phyloP scores from a whole-genome alignment of 306 rosid species.

The Quercus dentata region DNA sequence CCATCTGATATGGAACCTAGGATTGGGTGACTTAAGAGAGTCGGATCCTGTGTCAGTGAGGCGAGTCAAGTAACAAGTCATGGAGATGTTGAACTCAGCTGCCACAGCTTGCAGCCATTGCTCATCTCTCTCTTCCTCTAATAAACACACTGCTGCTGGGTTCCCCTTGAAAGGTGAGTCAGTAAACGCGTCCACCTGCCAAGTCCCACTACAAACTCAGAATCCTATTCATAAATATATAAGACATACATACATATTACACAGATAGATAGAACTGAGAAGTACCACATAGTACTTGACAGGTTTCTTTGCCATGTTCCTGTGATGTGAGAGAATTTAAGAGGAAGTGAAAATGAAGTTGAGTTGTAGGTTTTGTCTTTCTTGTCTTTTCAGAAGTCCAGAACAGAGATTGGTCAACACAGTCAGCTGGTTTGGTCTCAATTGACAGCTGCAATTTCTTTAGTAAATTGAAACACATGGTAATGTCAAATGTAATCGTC shows the following conservation, averaged over 20 bases:
- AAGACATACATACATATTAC: not conserved
- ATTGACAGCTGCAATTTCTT: too few relatives aligned
- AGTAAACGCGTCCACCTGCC: conserved; percentile 67
- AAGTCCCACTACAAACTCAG: not conserved
- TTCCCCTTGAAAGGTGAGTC: conserved; percentile 70
- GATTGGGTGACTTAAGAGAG: conserved; percentile 16
- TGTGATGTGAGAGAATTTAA: not conserved
- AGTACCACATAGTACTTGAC: conserved; percentile 61
- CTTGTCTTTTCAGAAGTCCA: too few relatives aligned
- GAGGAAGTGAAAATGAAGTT: too few relatives aligned
- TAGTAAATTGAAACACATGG: too few relatives aligned
- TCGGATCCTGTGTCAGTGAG: not conserved
- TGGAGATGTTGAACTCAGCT: conserved; percentile 54
- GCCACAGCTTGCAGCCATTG: conserved; percentile 63
- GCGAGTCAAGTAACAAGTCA: conserved; percentile 45
- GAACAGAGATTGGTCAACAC: too few relatives aligned
- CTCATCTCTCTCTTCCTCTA: conserved; percentile 53
- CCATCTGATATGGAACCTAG: conserved; percentile 72
- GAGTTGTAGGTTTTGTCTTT: too few relatives aligned
- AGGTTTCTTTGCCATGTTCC: conserved; percentile 40
- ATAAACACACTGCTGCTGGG: conserved; percentile 68
- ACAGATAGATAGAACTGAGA: not conserved
- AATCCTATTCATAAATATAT: not conserved
- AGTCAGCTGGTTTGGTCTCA: too few relatives aligned
- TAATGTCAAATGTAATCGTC: too few relatives aligned